Conservation (phyloP, 495 filamentous ascomycete species). For the Chaetomium fimeti region DNA sequence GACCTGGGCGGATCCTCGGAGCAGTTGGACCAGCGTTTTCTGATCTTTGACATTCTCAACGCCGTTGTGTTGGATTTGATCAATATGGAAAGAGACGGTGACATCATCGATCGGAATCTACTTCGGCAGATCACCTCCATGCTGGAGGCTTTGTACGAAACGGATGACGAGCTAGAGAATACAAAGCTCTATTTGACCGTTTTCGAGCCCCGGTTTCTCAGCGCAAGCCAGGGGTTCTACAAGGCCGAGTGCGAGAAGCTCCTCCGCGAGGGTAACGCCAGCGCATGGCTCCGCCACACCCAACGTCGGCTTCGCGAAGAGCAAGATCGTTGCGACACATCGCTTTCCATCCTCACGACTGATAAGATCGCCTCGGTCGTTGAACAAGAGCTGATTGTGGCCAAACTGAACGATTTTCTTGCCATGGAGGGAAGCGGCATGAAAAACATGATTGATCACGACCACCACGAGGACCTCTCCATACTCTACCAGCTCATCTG, state of each 20-base stretch:
- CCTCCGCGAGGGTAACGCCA: slow-evolving; percentile 73
- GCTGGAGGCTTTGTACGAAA: slow-evolving; percentile 88
- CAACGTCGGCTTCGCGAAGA: slow-evolving; percentile 75
- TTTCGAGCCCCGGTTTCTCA: slow-evolving; percentile 78
- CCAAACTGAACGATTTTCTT: slow-evolving; percentile 77
- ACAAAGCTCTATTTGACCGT: slow-evolving; percentile 78
- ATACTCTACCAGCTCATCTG: slow-evolving; percentile 76
- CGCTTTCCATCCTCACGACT: slow-evolving; percentile 66
- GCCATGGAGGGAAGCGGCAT: slow-evolving; percentile 81
- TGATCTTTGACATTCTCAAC: slow-evolving; percentile 69
- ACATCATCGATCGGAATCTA: slow-evolving; percentile 79
- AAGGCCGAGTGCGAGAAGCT: slow-evolving; percentile 66
- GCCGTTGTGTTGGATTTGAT: slow-evolving; percentile 87
- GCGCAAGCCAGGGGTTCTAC: slow-evolving; percentile 72
- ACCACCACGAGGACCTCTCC: slow-evolving; percentile 69
- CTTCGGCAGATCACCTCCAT: slow-evolving; percentile 83
- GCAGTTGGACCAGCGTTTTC: slow-evolving; percentile 35
- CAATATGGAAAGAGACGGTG: slow-evolving; percentile 84
- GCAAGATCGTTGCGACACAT: slow-evolving; percentile 73
- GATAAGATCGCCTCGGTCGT: slow-evolving; percentile 74
- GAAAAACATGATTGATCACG: slow-evolving; percentile 86
- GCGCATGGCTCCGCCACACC: slow-evolving; percentile 78
- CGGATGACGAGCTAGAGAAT: slow-evolving; percentile 66
- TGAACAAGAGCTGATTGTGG: slow-evolving; percentile 73
- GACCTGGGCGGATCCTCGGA: slow-evolving; percentile 40